Conservation (phyloP, 768 basidiomycete genomes). For the Dentipellis fragilis region DNA sequence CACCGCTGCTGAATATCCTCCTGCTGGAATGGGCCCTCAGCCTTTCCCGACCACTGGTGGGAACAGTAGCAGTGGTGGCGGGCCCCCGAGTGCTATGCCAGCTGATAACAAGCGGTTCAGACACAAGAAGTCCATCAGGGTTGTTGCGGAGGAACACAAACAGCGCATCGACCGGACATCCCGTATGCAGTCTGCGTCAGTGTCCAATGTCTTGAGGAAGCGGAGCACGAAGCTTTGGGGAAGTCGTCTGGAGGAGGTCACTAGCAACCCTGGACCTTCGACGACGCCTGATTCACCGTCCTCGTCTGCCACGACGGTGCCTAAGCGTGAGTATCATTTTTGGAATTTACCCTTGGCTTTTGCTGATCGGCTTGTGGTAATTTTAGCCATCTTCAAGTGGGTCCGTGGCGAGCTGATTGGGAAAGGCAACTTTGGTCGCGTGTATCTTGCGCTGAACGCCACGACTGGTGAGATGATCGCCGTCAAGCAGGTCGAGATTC, state of each 20-base stretch:
- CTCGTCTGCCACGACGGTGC: slow-evolving; percentile 23
- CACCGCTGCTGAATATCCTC: slow-evolving; percentile 43
- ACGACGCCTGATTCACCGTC: slow-evolving; percentile 43
- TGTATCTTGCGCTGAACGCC: slow-evolving; percentile 92
- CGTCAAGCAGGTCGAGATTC: slow-evolving; percentile 97
- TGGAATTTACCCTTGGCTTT: neutral
- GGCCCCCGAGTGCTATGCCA: neutral
- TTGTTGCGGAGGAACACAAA: slow-evolving; percentile 85
- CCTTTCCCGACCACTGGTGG: neutral
- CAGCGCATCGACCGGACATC: slow-evolving; percentile 63
- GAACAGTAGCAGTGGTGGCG: neutral
- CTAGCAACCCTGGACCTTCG: slow-evolving; percentile 37
- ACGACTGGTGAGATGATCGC: slow-evolving; percentile 99
- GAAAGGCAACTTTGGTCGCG: slow-evolving; percentile 92
- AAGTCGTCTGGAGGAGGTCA: slow-evolving; percentile 87
- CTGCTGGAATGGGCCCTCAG: slow-evolving; percentile 23
- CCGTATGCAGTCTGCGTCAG: slow-evolving; percentile 40
- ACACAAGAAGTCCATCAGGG: slow-evolving; percentile 86
- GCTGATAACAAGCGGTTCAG: slow-evolving; percentile 36
- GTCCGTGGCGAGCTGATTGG: slow-evolving; percentile 96
- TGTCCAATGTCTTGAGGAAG: slow-evolving; percentile 51
- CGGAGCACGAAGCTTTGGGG: slow-evolving; percentile 96
- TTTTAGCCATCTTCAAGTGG: slow-evolving; percentile 88
- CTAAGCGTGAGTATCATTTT: slow-evolving; percentile 47
- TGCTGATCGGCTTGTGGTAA: slow-evolving; percentile 4